Evolutionary conservation across 164 flowering plant species (phyloP), one percentile per base, ranked within the genome.

Genomic region (Magnolia changhungtana): DNA sequence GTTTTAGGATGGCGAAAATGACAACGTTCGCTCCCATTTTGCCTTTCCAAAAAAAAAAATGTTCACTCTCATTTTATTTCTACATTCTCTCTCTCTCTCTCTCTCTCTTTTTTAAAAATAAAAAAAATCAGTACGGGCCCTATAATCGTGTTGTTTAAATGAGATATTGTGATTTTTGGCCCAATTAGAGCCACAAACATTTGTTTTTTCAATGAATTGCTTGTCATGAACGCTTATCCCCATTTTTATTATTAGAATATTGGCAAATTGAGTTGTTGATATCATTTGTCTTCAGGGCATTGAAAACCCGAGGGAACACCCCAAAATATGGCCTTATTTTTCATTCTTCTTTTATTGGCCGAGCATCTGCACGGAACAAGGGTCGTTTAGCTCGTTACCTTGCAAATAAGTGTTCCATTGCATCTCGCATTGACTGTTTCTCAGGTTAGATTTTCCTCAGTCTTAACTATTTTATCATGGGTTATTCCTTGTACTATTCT

Each of bases 331-430:
- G 99, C 69, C 88, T 94, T 11, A 96, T 96, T 50, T 96, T 96
- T 84, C 98, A 94, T 74, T 94, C 99, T 50, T 94, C 98, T 69
- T 94, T 94, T 71, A 96, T 96, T 83, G 99, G 98, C 24, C 93
- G 97, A 49, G 99, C 99, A 75, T 94, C 99, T 79, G 85, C 98
- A 1, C 68, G 81, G 5, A 96, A 96, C 80, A 96, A 96, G 81
- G 99, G 99, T 1, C 92, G 98, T 55, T 90, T 96, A 90, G 99
- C 98, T 81, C 97, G 98, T 31, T 96, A 91, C 83, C 98, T 94
- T 76, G 97, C 98, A 50, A 96, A 96, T 86, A 94, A 96, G 87
- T 96, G 99, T 79, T 96, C 99, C 0, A 94, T 94, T 85, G 99
- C 98, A 67, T 90, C 98, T 68, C 92, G 99, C 21, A 91, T 96